Evolutionary conservation across 2,329 filamentous ascomycete species (phyloP), one percentile per base, ranked within the genome.

Genomic region (Paracoccidioides brasiliensis): DNA sequence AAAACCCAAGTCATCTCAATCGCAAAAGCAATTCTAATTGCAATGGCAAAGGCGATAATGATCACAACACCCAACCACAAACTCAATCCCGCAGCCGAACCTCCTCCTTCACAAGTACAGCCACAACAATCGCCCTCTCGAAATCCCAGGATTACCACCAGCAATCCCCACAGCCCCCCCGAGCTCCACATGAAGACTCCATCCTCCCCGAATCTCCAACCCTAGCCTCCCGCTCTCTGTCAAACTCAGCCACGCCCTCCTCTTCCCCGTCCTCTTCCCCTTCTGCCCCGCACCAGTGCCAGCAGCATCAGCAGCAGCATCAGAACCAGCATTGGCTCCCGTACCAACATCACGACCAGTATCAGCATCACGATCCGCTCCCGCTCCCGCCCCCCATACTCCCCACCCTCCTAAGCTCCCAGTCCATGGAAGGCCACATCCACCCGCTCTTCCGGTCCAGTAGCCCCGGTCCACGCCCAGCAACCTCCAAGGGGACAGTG

Each of bases 391-490:
- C n/a, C 0, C 35, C 48, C 35, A 51, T 40, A 51, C 41, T 51
- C 37, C 48, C 35, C 9, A n/a, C 15, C 15, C 53, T 44, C 43
- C 43, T 12, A 40, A 44, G 53, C 53, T 32, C 53, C 30, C 45
- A 40, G 2, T 54, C 53, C 15, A 35, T 55, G 15, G 53, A 55
- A 42, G 44, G 30, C 28, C 44, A 55, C 53, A 55, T 55, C 45
- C 53, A 55, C 44, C 53, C 53, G 28, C 53, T 55, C 30, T 55
- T 55, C 53, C 33, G 53, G 5, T 49, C 53, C 12, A 45, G 44
- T 35, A 55, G 53, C 33, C 53, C 53, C 15, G 44, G 37, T 14
- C 45, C 53, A 9, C 53, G 44, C 6, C 53, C 53, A 2, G 38
- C 5, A 3, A 55, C 53, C 4, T 41, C 53, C 14, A 44, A 30